phyloP scores from a whole-genome alignment of 768 basidiomycete species.

The Tulasnella calospora region DNA sequence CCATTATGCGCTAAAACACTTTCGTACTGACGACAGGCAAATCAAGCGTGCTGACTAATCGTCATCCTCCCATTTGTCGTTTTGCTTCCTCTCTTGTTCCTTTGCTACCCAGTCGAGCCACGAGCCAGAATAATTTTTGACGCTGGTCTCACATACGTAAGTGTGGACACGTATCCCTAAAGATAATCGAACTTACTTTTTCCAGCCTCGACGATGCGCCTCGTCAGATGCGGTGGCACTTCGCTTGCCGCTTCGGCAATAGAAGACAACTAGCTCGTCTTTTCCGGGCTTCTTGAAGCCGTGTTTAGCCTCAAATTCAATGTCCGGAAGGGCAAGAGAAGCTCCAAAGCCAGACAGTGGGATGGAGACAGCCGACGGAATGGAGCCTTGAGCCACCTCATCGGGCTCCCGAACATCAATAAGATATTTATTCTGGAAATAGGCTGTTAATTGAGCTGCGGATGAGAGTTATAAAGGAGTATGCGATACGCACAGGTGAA shows the following conservation, averaged over 20 bases:
- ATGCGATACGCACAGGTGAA: conserved; percentile 35
- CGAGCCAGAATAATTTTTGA: conserved; percentile 75
- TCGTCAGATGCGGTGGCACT: conserved; percentile 77
- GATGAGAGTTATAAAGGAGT: conserved; percentile 24
- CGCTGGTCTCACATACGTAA: conserved; percentile 31
- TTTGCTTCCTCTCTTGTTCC: conserved; percentile 33
- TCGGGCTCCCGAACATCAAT: conserved; percentile 92
- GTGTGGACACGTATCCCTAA: not conserved
- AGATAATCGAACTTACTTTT: conserved; percentile 50
- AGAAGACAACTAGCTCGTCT: conserved; percentile 76
- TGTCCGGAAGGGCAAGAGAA: conserved; percentile 54
- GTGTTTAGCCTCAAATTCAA: conserved; percentile 55
- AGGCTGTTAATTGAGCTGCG: not conserved
- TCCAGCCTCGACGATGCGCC: conserved; percentile 74
- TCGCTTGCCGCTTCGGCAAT: conserved; percentile 84
- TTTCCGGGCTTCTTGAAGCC: conserved; percentile 70
- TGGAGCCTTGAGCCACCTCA: conserved; percentile 86
- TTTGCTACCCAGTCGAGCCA: conserved; percentile 79
- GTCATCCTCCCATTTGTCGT: conserved; percentile 12
- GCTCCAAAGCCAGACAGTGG: conserved; percentile 73
- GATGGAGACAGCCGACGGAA: conserved; percentile 86
- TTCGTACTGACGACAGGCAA: not conserved
- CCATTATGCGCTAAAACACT: not conserved
- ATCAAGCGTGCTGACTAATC: not conserved
- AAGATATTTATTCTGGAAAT: conserved; percentile 56